A percentile compares a stretch with the other conserved stretches of the same genome.
Evolutionary conservation across 208 protist genomes (phyloP).

Genomic region (Leishmania braziliensis): DNA sequence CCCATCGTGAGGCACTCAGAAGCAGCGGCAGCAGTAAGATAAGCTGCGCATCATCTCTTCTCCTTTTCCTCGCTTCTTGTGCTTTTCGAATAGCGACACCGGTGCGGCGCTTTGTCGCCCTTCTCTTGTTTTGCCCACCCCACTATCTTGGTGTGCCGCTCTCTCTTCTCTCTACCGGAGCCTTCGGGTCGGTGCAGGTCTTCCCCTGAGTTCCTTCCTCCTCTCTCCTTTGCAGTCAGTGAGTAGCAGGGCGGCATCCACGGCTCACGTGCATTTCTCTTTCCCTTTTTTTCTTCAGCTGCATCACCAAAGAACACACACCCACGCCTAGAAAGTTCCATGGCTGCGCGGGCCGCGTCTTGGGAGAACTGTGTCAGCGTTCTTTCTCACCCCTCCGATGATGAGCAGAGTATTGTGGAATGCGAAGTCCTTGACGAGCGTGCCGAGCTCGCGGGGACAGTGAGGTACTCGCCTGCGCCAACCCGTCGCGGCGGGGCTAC

Average conservation of each 20-base stretch:
- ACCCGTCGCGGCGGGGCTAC: not conserved
- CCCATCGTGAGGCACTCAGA: not conserved
- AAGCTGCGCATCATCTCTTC: not conserved
- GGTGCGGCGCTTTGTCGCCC: not conserved
- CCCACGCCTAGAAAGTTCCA: not conserved
- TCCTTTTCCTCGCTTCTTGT: not conserved
- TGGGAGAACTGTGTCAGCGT: not conserved
- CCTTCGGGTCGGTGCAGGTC: not conserved
- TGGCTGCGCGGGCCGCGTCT: not conserved
- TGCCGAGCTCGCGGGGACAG: not conserved
- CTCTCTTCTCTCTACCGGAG: too few relatives aligned
- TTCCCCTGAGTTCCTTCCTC: not conserved
- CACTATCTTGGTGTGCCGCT: not conserved
- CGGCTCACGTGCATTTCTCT: not conserved
- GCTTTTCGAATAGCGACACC: not conserved
- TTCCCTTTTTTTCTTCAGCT: not conserved
- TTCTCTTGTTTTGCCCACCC: too few relatives aligned
- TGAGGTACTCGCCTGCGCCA: not conserved
- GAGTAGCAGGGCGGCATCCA: not conserved
- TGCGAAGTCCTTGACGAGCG: slow-evolving; percentile 8
- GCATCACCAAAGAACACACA: not conserved
- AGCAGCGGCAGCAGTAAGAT: not conserved
- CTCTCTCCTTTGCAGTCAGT: not conserved
- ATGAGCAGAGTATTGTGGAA: slow-evolving; percentile 17
- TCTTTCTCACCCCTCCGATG: slow-evolving; percentile 10